Conservation (phyloP, 805 yeast genomes). For the Candida corydali region DNA sequence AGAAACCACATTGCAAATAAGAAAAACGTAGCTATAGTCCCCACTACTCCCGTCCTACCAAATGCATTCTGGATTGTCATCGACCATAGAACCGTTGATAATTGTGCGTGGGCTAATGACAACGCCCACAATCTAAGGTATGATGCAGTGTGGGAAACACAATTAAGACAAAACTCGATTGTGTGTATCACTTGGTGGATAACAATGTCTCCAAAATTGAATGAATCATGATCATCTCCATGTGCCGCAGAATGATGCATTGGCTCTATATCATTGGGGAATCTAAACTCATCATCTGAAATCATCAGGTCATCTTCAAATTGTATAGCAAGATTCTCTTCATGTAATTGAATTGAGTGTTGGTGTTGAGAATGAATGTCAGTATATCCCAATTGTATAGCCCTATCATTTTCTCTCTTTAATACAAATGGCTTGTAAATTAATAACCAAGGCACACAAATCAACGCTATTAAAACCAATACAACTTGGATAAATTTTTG, state of each 20-base stretch:
- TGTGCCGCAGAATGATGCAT: slow-evolving; percentile 24
- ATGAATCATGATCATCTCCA: slow-evolving; percentile 44
- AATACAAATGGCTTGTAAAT: slow-evolving; percentile 57
- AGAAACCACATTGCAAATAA: slow-evolving; percentile 75
- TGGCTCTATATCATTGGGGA: slow-evolving; percentile 38
- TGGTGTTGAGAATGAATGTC: slow-evolving; percentile 41
- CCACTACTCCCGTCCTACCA: slow-evolving; percentile 48
- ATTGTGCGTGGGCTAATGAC: slow-evolving; percentile 76
- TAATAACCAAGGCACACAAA: slow-evolving; percentile 74
- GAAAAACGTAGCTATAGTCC: slow-evolving; percentile 54
- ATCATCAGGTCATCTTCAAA: slow-evolving; percentile 16
- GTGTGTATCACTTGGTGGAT: slow-evolving; percentile 80
- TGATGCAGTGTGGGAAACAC: slow-evolving; percentile 79
- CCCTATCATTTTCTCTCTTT: slow-evolving; percentile 33
- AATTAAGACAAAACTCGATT: slow-evolving; percentile 73
- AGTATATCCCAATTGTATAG: slow-evolving; percentile 32
- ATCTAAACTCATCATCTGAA: slow-evolving; percentile 23
- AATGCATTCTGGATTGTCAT: slow-evolving; percentile 70
- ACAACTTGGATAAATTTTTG: slow-evolving; percentile 60
- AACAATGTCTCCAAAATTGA: slow-evolving; percentile 60
- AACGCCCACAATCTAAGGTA: slow-evolving; percentile 76
- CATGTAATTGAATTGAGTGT: slow-evolving; percentile 36
- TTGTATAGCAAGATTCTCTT: slow-evolving; percentile 34
- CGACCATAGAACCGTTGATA: slow-evolving; percentile 69
- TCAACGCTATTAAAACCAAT: slow-evolving; percentile 53